A percentile compares a stretch with the other conserved stretches of the same genome.
Evolutionary conservation across 1,139 yeast species (phyloP).

Genomic region (Tardiomyces depauwii): DNA sequence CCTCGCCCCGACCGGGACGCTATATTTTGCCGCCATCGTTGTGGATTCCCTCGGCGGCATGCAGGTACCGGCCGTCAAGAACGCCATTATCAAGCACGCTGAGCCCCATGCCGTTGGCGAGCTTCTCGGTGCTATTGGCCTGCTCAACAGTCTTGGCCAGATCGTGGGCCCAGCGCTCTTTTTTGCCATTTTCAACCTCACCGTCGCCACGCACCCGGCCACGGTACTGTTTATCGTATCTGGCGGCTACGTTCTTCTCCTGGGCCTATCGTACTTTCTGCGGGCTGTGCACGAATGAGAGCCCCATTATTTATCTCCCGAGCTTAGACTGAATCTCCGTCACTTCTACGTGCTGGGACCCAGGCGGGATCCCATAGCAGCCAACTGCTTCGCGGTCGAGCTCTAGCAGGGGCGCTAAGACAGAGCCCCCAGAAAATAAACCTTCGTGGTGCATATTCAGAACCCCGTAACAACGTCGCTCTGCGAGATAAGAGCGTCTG

Average conservation of each 20-base stretch:
- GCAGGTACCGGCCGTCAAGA: constrained; percentile 38
- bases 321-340: too few relatives aligned
- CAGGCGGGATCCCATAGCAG: too few relatives aligned
- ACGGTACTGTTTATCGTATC: constrained; percentile 18
- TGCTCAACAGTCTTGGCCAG: constrained; percentile 17
- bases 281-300: not conserved
- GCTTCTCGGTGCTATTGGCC: constrained; percentile 23
- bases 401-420: too few relatives aligned
- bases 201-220: constrained; percentile 21
- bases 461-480: too few relatives aligned
- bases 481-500: too few relatives aligned
- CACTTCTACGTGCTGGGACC: too few relatives aligned
- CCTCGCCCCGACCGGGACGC: constrained; percentile 20
- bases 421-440: too few relatives aligned
- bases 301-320: too few relatives aligned
- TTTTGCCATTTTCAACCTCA: constrained; percentile 17
- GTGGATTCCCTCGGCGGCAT: constrained; percentile 41
- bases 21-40: constrained; percentile 22
- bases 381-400: too few relatives aligned
- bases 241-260: constrained; percentile 9
- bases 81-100: constrained; percentile 41
- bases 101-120: constrained; percentile 22
- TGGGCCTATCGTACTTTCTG: constrained; percentile 9
- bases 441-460: too few relatives aligned
- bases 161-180: constrained; percentile 21